Evolutionary conservation across 768 basidiomycete genomes (phyloP).

Genomic region (Boletus rubroflammeus): DNA sequence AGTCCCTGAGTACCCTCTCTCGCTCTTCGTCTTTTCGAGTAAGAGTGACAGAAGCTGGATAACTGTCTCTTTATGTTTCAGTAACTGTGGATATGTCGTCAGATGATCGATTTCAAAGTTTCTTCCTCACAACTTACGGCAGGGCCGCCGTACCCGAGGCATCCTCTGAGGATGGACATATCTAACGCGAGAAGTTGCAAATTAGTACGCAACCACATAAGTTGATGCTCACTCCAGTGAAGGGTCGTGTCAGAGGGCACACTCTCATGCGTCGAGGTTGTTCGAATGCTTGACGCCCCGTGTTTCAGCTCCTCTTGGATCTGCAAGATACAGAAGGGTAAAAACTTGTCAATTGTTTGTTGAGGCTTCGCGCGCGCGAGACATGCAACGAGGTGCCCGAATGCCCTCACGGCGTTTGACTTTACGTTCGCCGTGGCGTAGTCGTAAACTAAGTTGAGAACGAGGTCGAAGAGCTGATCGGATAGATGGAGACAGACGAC

Average conservation of each 20-base stretch:
- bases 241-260: constrained; percentile 84
- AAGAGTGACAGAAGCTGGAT: constrained; percentile 61
- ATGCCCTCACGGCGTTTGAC: constrained; percentile 86
- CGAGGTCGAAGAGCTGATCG: constrained; percentile 72
- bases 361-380: constrained; percentile 75
- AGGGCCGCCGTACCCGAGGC: constrained; percentile 69
- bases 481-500: constrained; percentile 70
- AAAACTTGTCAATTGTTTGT: constrained; percentile 74
- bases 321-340: constrained; percentile 70
- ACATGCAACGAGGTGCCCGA: constrained; percentile 83
- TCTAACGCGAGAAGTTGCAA: constrained; percentile 40
- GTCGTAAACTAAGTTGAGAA: constrained; percentile 78
- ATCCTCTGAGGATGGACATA: constrained; percentile 77
- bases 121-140: constrained; percentile 40
- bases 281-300: constrained; percentile 84
- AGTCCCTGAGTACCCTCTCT: constrained; percentile 82
- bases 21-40: constrained; percentile 77
- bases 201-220: not conserved
- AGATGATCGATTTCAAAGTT: not conserved
- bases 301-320: constrained; percentile 84
- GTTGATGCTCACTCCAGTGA: constrained; percentile 74
- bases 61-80: constrained; percentile 65
- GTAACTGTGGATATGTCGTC: constrained; percentile 42
- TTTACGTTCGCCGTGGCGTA: constrained; percentile 89
- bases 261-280: constrained; percentile 69